phyloP scores from a whole-genome alignment of 169 alveolate species.

The Babesia bigemina region DNA sequence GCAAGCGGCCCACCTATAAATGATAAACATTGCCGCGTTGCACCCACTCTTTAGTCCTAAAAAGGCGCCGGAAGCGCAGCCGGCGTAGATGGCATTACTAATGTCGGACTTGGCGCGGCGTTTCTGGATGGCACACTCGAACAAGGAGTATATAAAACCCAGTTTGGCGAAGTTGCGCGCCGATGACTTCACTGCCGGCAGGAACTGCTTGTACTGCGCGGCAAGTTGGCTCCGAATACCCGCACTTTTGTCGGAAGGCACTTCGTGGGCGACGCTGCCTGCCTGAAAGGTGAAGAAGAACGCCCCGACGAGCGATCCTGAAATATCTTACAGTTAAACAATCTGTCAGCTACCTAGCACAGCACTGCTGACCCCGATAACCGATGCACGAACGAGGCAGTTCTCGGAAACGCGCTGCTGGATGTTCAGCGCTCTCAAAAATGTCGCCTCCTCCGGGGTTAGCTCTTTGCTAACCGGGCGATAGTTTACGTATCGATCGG shows the following conservation, averaged over 20 bases:
- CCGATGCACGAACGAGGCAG: slow-evolving; percentile 51
- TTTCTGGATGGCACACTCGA: slow-evolving; percentile 75
- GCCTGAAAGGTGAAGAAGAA: slow-evolving; percentile 59
- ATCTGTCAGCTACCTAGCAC: slow-evolving; percentile 33
- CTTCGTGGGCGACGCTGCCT: slow-evolving; percentile 34
- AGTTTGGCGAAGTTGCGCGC: slow-evolving; percentile 64
- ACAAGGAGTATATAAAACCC: slow-evolving; percentile 77
- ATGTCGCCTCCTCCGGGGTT: slow-evolving; percentile 37
- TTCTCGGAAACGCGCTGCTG: slow-evolving; percentile 57
- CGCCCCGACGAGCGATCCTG: slow-evolving; percentile 65
- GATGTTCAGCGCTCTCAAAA: slow-evolving; percentile 26
- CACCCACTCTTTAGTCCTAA: slow-evolving; percentile 72
- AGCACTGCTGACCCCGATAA: slow-evolving; percentile 63
- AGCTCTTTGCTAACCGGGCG: slow-evolving; percentile 2
- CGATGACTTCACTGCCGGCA: slow-evolving; percentile 52
- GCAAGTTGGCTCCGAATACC: slow-evolving; percentile 28
- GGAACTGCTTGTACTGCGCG: slow-evolving; percentile 29
- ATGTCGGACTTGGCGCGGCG: slow-evolving; percentile 68
- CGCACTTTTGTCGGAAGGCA: slow-evolving; percentile 12
- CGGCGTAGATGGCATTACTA: slow-evolving; percentile 76
- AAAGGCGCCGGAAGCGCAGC: slow-evolving; percentile 79
- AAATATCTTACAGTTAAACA: too few species aligned
- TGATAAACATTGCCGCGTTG: not conserved
- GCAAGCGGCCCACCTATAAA: slow-evolving; percentile 63
- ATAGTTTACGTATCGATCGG: slow-evolving; percentile 50